A percentile compares a stretch with the other conserved stretches of the same genome.
Evolutionary conservation across 306 rosid genomes (phyloP).

Genomic region (Geum urbanum): DNA sequence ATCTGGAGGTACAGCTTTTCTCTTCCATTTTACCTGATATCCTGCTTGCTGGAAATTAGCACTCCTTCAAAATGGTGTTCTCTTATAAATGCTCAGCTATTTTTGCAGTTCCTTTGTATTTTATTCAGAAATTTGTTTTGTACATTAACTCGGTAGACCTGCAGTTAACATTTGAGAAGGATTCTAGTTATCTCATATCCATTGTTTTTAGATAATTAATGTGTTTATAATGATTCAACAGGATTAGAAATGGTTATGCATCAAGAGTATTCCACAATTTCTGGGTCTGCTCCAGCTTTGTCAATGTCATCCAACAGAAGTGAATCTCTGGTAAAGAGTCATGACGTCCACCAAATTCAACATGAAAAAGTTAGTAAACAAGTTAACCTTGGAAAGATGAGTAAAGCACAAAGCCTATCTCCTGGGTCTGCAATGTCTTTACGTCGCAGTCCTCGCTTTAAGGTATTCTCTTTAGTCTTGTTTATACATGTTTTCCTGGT

Average conservation of each 20-base stretch:
- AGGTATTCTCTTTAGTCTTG: slow-evolving; percentile 33
- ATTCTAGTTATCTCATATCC: background rate
- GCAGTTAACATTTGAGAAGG: background rate
- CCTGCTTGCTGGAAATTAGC: slow-evolving; percentile 22
- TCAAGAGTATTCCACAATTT: slow-evolving; percentile 53
- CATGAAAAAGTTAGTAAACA: slow-evolving; percentile 30
- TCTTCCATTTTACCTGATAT: slow-evolving; percentile 1
- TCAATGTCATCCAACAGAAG: slow-evolving; percentile 52
- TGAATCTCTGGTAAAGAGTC: slow-evolving; percentile 42
- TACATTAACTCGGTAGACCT: background rate
- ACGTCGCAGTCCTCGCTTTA: slow-evolving; percentile 61
- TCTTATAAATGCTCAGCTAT: background rate
- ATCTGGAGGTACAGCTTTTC: slow-evolving; percentile 46
- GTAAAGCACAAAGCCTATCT: slow-evolving; percentile 33
- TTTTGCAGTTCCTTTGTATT: background rate
- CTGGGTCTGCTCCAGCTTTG: slow-evolving; percentile 64
- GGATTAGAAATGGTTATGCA: slow-evolving; percentile 36
- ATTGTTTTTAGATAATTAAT: background rate
- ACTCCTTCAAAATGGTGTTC: background rate
- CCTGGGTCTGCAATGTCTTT: slow-evolving; percentile 52
- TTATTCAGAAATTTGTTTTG: background rate
- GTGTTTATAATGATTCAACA: slow-evolving; percentile 28
- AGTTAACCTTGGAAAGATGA: slow-evolving; percentile 30
- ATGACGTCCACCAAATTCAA: slow-evolving; percentile 36
- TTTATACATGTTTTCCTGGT: background rate